Base-by-base conservation (phyloP, 2,329 filamentous ascomycete species). In the Diaporthe vaccinii region DNA sequence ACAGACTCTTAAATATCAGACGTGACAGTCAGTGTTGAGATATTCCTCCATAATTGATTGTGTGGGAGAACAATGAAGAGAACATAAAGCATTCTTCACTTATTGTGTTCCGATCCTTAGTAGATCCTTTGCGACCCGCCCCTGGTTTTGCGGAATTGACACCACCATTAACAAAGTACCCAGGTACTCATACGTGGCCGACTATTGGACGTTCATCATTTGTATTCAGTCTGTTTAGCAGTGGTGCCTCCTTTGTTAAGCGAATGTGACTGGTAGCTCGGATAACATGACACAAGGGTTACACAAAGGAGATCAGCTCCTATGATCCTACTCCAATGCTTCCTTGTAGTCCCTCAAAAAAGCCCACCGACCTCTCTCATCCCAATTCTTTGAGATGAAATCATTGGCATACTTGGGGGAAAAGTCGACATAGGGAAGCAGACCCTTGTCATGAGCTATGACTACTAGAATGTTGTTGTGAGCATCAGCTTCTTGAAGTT, bases 271-370 rank as follows among this genome's bases (percentile, higher is more conserved):
- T 44, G n/a, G 22, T 6, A 46, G 15, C 15, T 44, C 17, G 22
- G 1, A 44, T 20, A 28, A 46, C 10, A 22, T n/a, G 4, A 0
- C 2, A 22, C 1, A 46, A 8, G n/a, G 15, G n/a, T 34, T 22
- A 3, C 12, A 34, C 2, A 31, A 57, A 57, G 2, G 4, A 0
- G n/a, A 41, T 14, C 25, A 22, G 41, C 9, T 12, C 9, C 28
- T 34, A 6, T 25, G 28, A 10, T 17, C 14, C 14, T 57, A 78
- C 0, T 80, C 80, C 15, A 88, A 81, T 0, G 85, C 87, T 39
- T 82, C 80, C 9, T 84, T 82, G 77, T 89, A 89, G 75, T 90
- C 88, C 46, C 81, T 83, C 78, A 91, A 79, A 78, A 90, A 91
- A 72, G 83, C 78, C 85, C 89, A 91, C 46, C 84, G 80, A 1